Base-by-base conservation (phyloP, 768 basidiomycete species). In the Cystobasidium onofrii region DNA sequence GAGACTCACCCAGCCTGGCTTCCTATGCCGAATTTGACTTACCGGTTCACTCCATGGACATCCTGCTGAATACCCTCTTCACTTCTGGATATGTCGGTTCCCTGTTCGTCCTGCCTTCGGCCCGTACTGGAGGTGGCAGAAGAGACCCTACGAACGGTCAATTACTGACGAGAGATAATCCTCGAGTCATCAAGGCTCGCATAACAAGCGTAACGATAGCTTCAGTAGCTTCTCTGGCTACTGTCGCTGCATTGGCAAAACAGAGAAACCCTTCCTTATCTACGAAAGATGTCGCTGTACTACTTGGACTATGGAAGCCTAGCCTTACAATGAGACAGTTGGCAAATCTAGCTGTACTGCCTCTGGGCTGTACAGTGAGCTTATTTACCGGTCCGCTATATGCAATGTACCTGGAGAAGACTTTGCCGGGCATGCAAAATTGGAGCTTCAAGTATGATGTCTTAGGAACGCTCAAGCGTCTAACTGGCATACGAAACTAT, bases 141-240 rank as follows among this genome's bases (percentile, higher is more conserved):
- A 18, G 23, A 29, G 70, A 75, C 33, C 72, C 72, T 36, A 63
- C 34, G 36, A 52, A 29, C 9, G 75, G 72, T 13, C 31, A 54
- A 25, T 33, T 54, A 7, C 74, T 75, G 17, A 65, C 73, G 1
- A n/a, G 75, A n/a, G 74, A 74, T 61, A 89, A 95, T 78, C 88
- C 92, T 0, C 85, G 85, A 44, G 90, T 95, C 4, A 92, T 98
- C 74, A 84, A 85, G n/a, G 88, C 89, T 4, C 84, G 95, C 25
- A 82, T 96, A 66, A 78, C 84, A 18, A 89, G 89, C 2, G 92
- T 89, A 3, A 83, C 83, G 29, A 52, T 85, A 31, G 88, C 88
- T 52, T 91, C 90, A 0, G 50, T 86, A 0, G 73, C 85, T 0
- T 88, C 87, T 76, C 86, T 89, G 55, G 77, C 79, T 4, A 80